Evolutionary conservation across 1,284 basidiomycete genomes (phyloP).

Genomic region (Papiliotrema laurentii): DNA sequence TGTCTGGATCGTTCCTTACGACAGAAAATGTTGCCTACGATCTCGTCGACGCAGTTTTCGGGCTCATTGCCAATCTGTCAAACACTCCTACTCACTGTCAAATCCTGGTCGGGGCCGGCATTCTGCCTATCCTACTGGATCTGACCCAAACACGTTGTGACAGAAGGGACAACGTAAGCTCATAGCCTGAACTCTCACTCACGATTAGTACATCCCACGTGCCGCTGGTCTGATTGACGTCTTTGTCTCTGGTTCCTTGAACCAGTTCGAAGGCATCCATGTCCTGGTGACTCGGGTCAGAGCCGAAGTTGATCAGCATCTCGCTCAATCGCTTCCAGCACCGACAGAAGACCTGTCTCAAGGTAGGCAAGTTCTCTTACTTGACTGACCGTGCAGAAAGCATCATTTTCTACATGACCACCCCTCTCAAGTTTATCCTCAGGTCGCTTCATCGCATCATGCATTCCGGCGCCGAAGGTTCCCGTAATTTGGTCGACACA

Average conservation of each 20-base stretch:
- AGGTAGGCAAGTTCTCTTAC: conserved; percentile 7
- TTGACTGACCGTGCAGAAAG: conserved; percentile 12
- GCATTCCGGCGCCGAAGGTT: conserved; percentile 88
- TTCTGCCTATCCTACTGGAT: conserved; percentile 84
- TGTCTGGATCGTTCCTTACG: background rate
- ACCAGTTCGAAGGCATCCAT: conserved; percentile 68
- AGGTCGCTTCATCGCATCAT: conserved; percentile 95
- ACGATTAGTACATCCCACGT: conserved; percentile 40
- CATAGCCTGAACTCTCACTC: background rate
- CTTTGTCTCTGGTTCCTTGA: conserved; percentile 51
- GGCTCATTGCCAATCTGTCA: conserved; percentile 82
- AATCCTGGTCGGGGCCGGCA: conserved; percentile 95
- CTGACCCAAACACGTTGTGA: conserved; percentile 63
- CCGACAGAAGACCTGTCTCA: conserved; percentile 14
- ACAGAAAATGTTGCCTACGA: conserved; percentile 60
- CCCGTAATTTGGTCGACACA: conserved; percentile 91
- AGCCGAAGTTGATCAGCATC: conserved; percentile 13
- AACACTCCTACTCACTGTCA: conserved; percentile 78
- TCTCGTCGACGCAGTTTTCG: conserved; percentile 78
- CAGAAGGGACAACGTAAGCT: conserved; percentile 23
- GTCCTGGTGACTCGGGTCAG: conserved; percentile 14
- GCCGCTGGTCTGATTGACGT: conserved; percentile 90
- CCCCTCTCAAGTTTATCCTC: conserved; percentile 75
- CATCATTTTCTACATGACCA: conserved; percentile 25
- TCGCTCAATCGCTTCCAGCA: background rate